Conservation (phyloP, 2,329 filamentous ascomycete species). For the Colletotrichum sidae region DNA sequence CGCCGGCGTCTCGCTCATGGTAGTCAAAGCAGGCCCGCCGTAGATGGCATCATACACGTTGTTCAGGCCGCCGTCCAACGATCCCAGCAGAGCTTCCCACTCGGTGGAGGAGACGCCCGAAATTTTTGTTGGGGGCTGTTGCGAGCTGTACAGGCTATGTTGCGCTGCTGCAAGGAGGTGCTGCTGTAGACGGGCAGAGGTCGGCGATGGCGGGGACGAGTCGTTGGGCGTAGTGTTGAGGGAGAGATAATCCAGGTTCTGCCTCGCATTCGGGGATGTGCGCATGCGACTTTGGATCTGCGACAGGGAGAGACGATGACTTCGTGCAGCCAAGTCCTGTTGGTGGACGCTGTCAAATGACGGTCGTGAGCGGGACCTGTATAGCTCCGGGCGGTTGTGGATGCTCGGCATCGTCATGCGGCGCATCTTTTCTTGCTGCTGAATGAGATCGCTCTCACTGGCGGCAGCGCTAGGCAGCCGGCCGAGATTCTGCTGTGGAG, state of each 20-base stretch:
- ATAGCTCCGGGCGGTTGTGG: slow-evolving; percentile 50
- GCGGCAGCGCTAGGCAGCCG: slow-evolving; percentile 56
- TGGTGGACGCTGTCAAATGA: slow-evolving; percentile 58
- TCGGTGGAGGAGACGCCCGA: slow-evolving; percentile 71
- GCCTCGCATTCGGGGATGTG: slow-evolving; percentile 46
- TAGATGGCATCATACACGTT: slow-evolving; percentile 91
- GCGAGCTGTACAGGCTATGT: slow-evolving; percentile 49
- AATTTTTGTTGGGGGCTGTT: slow-evolving; percentile 52
- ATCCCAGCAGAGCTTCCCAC: slow-evolving; percentile 85
- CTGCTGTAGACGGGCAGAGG: slow-evolving; percentile 55
- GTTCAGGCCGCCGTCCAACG: slow-evolving; percentile 81
- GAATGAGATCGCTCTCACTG: slow-evolving; percentile 65
- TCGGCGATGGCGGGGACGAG: slow-evolving; percentile 63
- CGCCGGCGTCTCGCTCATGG: slow-evolving; percentile 58
- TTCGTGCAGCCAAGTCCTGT: slow-evolving; percentile 53
- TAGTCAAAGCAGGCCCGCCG: slow-evolving; percentile 67
- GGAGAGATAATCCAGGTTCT: slow-evolving; percentile 71
- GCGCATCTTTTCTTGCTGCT: slow-evolving; percentile 68
- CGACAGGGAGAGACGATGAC: slow-evolving; percentile 61
- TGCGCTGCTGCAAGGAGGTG: slow-evolving; percentile 32
- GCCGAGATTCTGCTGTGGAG: slow-evolving; percentile 50
- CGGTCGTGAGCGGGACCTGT: slow-evolving; percentile 56
- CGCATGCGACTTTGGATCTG: slow-evolving; percentile 53
- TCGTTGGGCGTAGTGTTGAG: slow-evolving; percentile 59
- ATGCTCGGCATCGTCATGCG: slow-evolving; percentile 65